Evolutionary conservation across 2,329 filamentous ascomycete genomes (phyloP).

Genomic region (Pseudogymnoascus sp.): DNA sequence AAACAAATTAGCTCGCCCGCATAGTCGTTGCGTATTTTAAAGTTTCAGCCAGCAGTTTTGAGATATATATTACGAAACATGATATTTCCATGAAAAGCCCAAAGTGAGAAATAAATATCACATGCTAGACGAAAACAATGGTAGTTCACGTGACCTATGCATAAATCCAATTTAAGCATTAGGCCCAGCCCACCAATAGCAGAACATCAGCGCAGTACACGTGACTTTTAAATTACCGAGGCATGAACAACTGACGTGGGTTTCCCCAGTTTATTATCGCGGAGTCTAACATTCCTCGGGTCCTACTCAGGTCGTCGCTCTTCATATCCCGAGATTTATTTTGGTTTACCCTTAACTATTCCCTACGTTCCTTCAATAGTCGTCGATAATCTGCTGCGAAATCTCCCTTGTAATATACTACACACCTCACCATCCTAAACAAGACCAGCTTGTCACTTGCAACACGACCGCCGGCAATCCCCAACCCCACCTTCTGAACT

Average conservation of each 20-base stretch:
- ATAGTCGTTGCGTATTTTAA: not conserved
- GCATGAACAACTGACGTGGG: constrained; percentile 6
- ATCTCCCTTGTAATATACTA: not conserved
- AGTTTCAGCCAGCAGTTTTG: not conserved
- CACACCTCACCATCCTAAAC: not conserved
- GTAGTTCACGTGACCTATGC: not conserved
- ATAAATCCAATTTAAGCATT: not conserved
- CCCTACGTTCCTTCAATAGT: not conserved
- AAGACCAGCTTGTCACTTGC: not conserved
- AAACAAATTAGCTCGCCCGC: not conserved
- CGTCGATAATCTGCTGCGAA: not conserved
- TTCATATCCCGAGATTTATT: constrained; percentile 2
- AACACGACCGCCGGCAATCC: not conserved
- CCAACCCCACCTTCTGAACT: not conserved
- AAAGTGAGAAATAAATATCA: not conserved
- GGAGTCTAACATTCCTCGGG: not conserved
- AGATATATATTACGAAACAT: not conserved
- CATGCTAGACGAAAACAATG: not conserved
- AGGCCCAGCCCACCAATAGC: not conserved
- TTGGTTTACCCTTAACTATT: not conserved
- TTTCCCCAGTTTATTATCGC: constrained; percentile 5
- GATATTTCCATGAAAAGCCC: not conserved
- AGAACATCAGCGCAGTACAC: not conserved
- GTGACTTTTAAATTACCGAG: constrained; percentile 5
- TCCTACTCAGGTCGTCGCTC: not conserved